Base-by-base conservation (phyloP, 176 grass and related monocot species). In the Tillandsia leiboldiana region DNA sequence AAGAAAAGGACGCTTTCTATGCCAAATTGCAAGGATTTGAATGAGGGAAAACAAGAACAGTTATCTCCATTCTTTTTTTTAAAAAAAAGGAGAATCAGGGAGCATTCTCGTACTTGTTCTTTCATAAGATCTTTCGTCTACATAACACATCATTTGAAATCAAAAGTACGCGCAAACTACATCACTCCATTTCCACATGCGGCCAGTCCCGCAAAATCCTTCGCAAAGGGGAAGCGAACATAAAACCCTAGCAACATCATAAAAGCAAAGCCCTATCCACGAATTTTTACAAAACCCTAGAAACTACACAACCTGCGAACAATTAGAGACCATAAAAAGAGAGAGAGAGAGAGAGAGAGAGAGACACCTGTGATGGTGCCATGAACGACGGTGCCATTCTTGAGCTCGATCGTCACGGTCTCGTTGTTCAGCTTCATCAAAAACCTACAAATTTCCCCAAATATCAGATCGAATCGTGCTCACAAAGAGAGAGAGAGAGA, bases 391-490 rank as follows among this genome's bases (percentile, higher is more conserved):
- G 88, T 96, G 9, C 92, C 88, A 56, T 96, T 96, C 88, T 96
- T 91, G 61, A 96, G 88, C 83, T 96, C 92, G 70, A 91, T 91
- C 74, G 88, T 91, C 49, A 96, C 92, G 49, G 88, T 96, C 78
- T 96, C 88, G 63, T 96, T 96, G 92, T 91, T 91, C 66, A 96
- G 67, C 88, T 96, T 96, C 92, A 91, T 96, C 81, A 96, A 75
- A 72, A 96, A 96, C 78, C 92, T 96, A 80, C 58, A 72, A 61
- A 11, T 66, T 33, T 50, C 65, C 53, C 52, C 59, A 66, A 50
- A 29, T 53, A 73, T 80, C 51, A 66, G 50, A 80, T 53, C 62
- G 48, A 81, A 48, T 56, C 48, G 57, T 48, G 53, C 51, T 71
- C 75, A 78, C 77, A 15, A 28, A 70, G 52, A 24, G 8, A 3